Conservation (phyloP, 2,329 filamentous ascomycete genomes). For the Ustulina deusta region DNA sequence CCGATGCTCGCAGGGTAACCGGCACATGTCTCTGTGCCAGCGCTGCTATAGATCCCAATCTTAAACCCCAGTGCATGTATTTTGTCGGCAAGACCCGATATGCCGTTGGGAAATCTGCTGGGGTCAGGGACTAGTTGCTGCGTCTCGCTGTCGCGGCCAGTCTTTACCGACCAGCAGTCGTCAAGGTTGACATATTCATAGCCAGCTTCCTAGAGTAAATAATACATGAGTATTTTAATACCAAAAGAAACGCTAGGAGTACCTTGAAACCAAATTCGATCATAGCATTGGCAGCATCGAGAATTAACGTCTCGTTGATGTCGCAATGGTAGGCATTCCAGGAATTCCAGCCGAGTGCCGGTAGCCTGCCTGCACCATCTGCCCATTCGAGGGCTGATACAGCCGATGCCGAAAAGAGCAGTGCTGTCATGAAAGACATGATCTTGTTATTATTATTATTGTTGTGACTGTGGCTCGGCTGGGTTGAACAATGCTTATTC, state of each 20-base stretch:
- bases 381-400: slow-evolving; percentile 36
- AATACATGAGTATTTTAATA: slow-evolving; percentile 37
- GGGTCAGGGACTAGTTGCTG: slow-evolving; percentile 60
- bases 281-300: slow-evolving; percentile 56
- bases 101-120: slow-evolving; percentile 68
- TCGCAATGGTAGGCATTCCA: slow-evolving; percentile 67
- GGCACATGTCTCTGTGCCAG: slow-evolving; percentile 65
- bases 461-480: neutral
- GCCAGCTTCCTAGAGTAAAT: slow-evolving; percentile 63
- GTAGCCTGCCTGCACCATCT: slow-evolving; percentile 47
- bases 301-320: slow-evolving; percentile 63
- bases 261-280: slow-evolving; percentile 59
- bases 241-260: neutral
- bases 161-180: slow-evolving; percentile 69
- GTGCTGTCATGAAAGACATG: slow-evolving; percentile 17
- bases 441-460: neutral
- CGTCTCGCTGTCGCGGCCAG: slow-evolving; percentile 56
- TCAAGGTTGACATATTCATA: slow-evolving; percentile 72
- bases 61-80: slow-evolving; percentile 70
- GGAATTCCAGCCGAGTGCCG: slow-evolving; percentile 62
- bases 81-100: slow-evolving; percentile 63
- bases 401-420: slow-evolving; percentile 25
- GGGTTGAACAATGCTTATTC: neutral
- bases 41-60: slow-evolving; percentile 72
- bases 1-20: slow-evolving; percentile 68